Base-by-base conservation (phyloP, 202 grass and related monocot species). In the Setaria italica region DNA sequence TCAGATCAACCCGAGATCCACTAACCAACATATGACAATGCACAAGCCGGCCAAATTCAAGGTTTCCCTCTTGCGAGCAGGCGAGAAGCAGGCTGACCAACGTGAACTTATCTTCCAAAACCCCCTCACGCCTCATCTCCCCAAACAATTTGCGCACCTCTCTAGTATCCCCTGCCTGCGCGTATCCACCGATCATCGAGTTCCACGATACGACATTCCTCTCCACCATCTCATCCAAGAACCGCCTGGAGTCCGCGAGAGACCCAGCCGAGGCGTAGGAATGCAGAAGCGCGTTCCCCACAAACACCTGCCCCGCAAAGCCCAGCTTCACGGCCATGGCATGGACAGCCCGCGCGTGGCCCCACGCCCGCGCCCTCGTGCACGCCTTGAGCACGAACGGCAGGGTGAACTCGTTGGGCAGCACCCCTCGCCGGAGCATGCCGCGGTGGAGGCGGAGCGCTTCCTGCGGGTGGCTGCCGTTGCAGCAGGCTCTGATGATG, bases 131-230 rank as follows among this genome's bases (percentile, higher is more conserved):
- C 45, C 69, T 86, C 88, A 90, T 88, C 63, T 47, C 47, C 2
- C 56, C 17, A 9, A 93, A 90, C 47, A 93, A 43, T 58, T 20
- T 2, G 7, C 66, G 43, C 0, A 29, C 83, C 54, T 87, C 83
- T 7, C 67, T 19, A 14, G 42, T 43, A 6, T 68, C 48, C 64
- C 86, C 84, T 17, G 30, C 25, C 33, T 87, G 80, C 0, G 72
- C n/a, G 25, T 82, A 91, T 6, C 84, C 92, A n/a, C 64, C 39
- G 1, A 91, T 91, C 84, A 89, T 89, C 5, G 89, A 75, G 77
- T 91, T 91, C 86, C 92, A 94, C 0, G 89, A 89, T 68, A 94
- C 84, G 1, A 79, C 37, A 4, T 85, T 89, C 60, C 67, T 89
- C 41, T 14, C 25, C 6, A 9, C 58, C 84, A 87, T 89, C 57